These are phyloP conservation scores for Calonectria pseudoreteaudii DNA, from an alignment of 2,329 filamentous ascomycete species.

Conservation along the genomic window DNA sequence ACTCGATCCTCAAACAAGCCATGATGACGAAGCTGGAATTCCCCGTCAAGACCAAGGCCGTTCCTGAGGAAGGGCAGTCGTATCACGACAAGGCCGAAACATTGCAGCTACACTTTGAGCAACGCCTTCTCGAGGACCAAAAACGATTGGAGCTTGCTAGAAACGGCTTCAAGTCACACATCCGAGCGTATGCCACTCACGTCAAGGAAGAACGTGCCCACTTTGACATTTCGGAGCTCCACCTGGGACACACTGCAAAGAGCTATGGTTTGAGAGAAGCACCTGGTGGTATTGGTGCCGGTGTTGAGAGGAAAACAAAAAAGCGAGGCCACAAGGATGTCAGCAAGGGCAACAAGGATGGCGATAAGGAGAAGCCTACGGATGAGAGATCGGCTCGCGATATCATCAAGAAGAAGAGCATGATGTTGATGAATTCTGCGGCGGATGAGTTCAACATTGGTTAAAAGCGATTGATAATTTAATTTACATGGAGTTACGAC, in stretches of 20 bases:
- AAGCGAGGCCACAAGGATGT: slow-evolving; percentile 50
- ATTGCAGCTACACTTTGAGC: slow-evolving; percentile 70
- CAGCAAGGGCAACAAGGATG: slow-evolving; percentile 50
- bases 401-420: slow-evolving; percentile 70
- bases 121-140: slow-evolving; percentile 69
- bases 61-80: slow-evolving; percentile 54
- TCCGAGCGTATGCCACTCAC: slow-evolving; percentile 95
- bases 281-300: slow-evolving; percentile 81
- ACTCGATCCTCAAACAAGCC: slow-evolving; percentile 72
- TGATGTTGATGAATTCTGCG: slow-evolving; percentile 73
- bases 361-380: slow-evolving; percentile 54
- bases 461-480: slow-evolving; percentile 45
- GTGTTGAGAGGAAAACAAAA: slow-evolving; percentile 61
- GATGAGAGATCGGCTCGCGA: slow-evolving; percentile 51
- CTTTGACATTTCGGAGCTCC: slow-evolving; percentile 92
- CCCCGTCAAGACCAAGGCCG: slow-evolving; percentile 76
- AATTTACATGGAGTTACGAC: not conserved
- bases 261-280: slow-evolving; percentile 91
- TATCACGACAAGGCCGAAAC: slow-evolving; percentile 66
- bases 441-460: slow-evolving; percentile 78
- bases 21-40: slow-evolving; percentile 71
- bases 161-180: slow-evolving; percentile 89
- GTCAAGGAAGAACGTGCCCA: slow-evolving; percentile 84
- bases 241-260: slow-evolving; percentile 94
- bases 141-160: slow-evolving; percentile 83